Base-by-base conservation (phyloP, 2,329 filamentous ascomycete species). In the Colletotrichum costaricense region DNA sequence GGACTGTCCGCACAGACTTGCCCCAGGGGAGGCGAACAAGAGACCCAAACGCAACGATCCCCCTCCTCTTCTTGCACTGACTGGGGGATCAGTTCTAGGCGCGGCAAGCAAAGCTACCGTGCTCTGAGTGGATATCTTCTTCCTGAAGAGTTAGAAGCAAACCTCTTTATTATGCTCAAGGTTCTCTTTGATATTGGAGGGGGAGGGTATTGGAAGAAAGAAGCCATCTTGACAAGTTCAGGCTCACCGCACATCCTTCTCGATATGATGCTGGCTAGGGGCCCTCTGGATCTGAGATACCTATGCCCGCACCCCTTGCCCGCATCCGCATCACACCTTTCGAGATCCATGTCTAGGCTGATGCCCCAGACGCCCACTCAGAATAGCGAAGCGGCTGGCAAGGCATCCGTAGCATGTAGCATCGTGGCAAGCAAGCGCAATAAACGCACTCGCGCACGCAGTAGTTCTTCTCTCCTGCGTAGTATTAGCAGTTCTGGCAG, bases 1-100 rank as follows among this genome's bases (percentile, higher is more conserved):
- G 6, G 54, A 24, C 35, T 58, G 33, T 4, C 52, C n/a, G 49
- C 60, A 69, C 52, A 63, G 52, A 69, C 49, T 26, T 64, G 46
- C 49, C 26, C 22, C 19, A 30, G 4, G 46, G 30, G 57, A 63
- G 42, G 46, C 56, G 30, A 56, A 56, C 63, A 38, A 46, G 42
- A 49, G 42, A 49, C 42, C 42, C 46, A 24, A 19, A 63, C n/a
- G 16, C 28, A 14, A 12, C 59, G 22, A 42, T n/a, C 24, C 24
- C 26, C 58, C 33, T 54, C 9, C 26, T n/a, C 30, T 33, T 33
- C 30, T 33, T 33, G 30, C 30, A 33, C 30, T 33, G 30, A 11
- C 30, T 33, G 30, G 30, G 52, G 22, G 52, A 14, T n/a, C 52
- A n/a, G 42, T 49, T 49, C 42, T 49, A 49, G 42, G 42, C 19